Evolutionary conservation across 805 yeast species (phyloP), one percentile per base, ranked within the genome.

Genomic region (Nakazawaea wickerhamii): DNA sequence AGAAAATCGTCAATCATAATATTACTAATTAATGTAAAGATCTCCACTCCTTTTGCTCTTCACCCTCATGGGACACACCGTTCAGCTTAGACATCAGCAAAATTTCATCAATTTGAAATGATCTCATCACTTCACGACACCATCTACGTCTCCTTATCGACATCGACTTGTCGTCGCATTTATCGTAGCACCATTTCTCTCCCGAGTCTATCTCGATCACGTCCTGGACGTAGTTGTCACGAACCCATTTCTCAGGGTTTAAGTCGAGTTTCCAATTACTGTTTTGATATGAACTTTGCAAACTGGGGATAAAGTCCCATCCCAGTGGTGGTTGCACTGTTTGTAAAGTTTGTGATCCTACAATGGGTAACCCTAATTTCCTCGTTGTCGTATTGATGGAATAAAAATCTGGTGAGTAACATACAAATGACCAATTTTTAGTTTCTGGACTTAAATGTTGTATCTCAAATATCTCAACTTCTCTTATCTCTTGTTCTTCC

Each of bases 111-210:
- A 41, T 39, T 21, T 40, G 41, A 38, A 48, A 50, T 4, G 47
- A 39, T 14, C 63, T 46, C 3, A 58, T 55, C 46, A 73, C 70
- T 41, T 54, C 56, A 41, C 86, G 60, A 2, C 75, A 61, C 90
- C 90, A 83, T 57, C 88, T 68, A 53, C 91, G 67, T 54, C 91
- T 67, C 50, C 90, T 66, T 53, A 66, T 73, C 32, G 61, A 36
- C 22, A 26, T 27, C 5, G 15, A 28, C 20, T 11, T 26, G 10
- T 17, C 30, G 21, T 31, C 36, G 20, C 38, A 56, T 30, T 59
- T 55, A 58, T 87, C 95, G 57, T 87, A 87, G 15, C 85, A 91
- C 95, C 95, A 87, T 59, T 87, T 87, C 31, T 83, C 84, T 43
- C 79, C 89, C 22, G 74, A 65, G 60, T 87, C 95, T 17, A 84